Evolutionary conservation across 179 eudicot species (phyloP).

Genomic region (Nepenthes alata): DNA sequence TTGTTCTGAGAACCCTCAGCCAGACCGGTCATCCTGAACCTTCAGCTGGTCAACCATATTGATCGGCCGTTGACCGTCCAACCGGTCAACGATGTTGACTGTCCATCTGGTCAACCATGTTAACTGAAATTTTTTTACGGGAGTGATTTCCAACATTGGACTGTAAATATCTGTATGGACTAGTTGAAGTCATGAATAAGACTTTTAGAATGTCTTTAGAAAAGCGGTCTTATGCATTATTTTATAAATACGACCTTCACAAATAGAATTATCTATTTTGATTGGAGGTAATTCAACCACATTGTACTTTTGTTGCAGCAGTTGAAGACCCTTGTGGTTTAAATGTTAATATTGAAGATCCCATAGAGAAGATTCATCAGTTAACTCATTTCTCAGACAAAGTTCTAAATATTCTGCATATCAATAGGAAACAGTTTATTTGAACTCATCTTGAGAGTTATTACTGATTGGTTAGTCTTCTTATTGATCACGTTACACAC

Average conservation of each 20-base stretch:
- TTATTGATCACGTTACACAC: conserved; percentile 10
- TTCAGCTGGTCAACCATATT: no score
- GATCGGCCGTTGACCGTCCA: no score
- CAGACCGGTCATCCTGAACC: no score
- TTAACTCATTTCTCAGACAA: not conserved
- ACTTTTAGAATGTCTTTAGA: conserved; percentile 12
- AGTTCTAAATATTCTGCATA: not conserved
- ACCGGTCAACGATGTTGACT: no score
- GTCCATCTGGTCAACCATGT: no score
- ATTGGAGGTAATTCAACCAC: conserved; percentile 1
- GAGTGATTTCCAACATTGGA: no score
- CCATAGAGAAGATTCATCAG: conserved; percentile 7
- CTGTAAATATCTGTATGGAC: conserved; percentile 12
- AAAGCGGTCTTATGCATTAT: conserved; percentile 2
- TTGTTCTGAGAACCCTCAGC: no score
- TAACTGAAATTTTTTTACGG: no score
- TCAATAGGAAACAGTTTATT: conserved; percentile 5
- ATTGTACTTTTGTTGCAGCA: not conserved
- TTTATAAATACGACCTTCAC: conserved; percentile 6
- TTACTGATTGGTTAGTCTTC: not conserved
- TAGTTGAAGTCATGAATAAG: not conserved
- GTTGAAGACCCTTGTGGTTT: conserved; percentile 7
- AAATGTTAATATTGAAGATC: conserved; percentile 15
- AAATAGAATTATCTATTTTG: not conserved
- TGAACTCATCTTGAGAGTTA: not conserved